Percentiles rank a stretch among this genome's conserved stretches.
Evolutionary conservation across 2,329 filamentous ascomycete species (phyloP).

Genomic region (Talaromyces amestolkiae): DNA sequence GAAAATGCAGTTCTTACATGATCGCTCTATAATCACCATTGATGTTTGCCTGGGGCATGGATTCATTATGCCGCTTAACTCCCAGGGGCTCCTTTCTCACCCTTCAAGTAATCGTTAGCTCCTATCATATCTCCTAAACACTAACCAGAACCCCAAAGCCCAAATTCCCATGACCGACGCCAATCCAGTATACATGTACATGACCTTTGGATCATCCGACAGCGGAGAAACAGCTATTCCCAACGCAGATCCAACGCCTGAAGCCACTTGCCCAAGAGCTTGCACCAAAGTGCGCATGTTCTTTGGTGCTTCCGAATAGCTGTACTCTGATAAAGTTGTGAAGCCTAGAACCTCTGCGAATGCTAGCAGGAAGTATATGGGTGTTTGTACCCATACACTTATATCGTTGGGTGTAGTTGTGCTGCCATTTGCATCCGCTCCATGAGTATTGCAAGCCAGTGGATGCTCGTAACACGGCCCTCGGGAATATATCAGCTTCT

Average conservation of each 20-base stretch:
- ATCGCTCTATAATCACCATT: too few relatives aligned
- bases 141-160: slow-evolving; percentile 1
- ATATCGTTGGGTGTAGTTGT: background rate
- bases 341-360: slow-evolving; percentile 45
- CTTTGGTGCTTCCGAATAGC: slow-evolving; percentile 44
- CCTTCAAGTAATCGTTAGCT: background rate
- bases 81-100: background rate
- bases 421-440: too few relatives aligned
- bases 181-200: background rate
- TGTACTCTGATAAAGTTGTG: slow-evolving; percentile 45
- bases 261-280: background rate
- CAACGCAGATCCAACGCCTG: background rate
- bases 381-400: slow-evolving; percentile 31
- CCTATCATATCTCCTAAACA: background rate
- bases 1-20: too few relatives aligned
- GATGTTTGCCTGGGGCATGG: background rate
- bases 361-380: slow-evolving; percentile 41
- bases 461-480: background rate
- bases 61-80: background rate
- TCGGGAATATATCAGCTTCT: background rate
- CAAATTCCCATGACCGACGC: background rate
- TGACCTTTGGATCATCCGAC: background rate
- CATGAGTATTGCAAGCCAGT: background rate
- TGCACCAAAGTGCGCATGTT: slow-evolving; percentile 31
- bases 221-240: slow-evolving; percentile 1